phyloP scores from a whole-genome alignment of 768 basidiomycete genomes.

The Infundibulicybe gibba region DNA sequence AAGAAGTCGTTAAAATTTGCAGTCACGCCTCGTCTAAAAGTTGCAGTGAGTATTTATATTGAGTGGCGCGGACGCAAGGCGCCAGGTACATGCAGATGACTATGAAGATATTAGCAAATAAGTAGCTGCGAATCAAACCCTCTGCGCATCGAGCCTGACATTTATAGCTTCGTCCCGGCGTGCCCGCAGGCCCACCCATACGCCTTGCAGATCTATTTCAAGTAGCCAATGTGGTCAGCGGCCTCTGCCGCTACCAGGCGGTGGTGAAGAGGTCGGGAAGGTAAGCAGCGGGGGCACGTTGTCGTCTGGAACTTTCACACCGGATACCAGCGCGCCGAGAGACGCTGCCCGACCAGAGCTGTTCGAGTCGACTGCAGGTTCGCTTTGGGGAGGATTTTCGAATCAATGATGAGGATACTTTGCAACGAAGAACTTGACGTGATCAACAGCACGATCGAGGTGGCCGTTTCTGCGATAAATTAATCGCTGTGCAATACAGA shows the following conservation, averaged over 20 bases:
- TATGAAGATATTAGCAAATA: too few relatives aligned
- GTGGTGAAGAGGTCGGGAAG: conserved; percentile 79
- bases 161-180: conserved; percentile 52
- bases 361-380: conserved; percentile 58
- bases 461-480: conserved; percentile 40
- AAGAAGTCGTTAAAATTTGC: too few relatives aligned
- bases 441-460: conserved; percentile 47
- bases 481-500: conserved; percentile 1
- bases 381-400: conserved; percentile 36
- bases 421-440: conserved; percentile 57
- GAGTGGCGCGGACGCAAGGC: too few relatives aligned
- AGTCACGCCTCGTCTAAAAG: too few relatives aligned
- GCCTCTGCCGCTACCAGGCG: conserved; percentile 47
- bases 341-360: conserved; percentile 47
- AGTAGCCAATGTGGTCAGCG: conserved; percentile 50
- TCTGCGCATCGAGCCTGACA: conserved; percentile 10
- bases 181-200: conserved; percentile 68
- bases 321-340: conserved; percentile 70
- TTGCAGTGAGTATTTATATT: too few relatives aligned
- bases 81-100: too few relatives aligned
- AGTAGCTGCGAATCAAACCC: too few relatives aligned
- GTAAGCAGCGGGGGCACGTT: conserved; percentile 74
- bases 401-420: conserved; percentile 62
- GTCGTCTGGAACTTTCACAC: conserved; percentile 65
- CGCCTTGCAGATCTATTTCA: conserved; percentile 71